Evolutionary conservation across 164 flowering plant genomes (phyloP).

Genomic region (Platanus orientalis): DNA sequence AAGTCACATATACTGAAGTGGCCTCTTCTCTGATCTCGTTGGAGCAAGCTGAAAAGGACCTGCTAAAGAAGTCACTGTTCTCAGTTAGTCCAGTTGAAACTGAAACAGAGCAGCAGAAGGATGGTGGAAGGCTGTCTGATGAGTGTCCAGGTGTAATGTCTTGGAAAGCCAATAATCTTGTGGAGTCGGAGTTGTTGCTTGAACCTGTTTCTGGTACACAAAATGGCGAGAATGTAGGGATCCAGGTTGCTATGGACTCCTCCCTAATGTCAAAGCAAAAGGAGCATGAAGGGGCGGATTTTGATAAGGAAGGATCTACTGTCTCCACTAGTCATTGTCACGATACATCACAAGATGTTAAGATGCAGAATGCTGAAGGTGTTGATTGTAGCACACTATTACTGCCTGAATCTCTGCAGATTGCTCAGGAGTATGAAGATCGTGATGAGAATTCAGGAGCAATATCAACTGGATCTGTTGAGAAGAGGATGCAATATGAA

Average conservation of each 20-base stretch:
- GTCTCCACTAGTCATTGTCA: constrained; percentile 4
- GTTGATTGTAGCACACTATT: constrained; percentile 12
- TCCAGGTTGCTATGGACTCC: constrained; percentile 7
- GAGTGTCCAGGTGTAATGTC: constrained; percentile 4
- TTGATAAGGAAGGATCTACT: constrained; percentile 2
- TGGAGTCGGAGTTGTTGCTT: neutral
- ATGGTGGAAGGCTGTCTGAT: constrained; percentile 8
- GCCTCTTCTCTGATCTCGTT: constrained; percentile 4
- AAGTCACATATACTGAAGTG: constrained; percentile 3
- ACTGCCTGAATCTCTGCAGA: constrained; percentile 13
- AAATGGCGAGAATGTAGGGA: neutral
- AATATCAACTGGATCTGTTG: constrained; percentile 5
- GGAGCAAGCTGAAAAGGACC: constrained; percentile 15
- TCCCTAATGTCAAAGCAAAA: neutral
- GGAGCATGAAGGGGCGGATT: constrained; percentile 1
- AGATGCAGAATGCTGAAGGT: constrained; percentile 9
- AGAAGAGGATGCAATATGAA: constrained; percentile 14
- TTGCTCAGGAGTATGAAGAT: constrained; percentile 1
- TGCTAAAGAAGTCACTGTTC: constrained; percentile 7
- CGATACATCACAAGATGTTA: constrained; percentile 7
- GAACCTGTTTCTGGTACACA: constrained; percentile 11
- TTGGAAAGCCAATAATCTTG: constrained; percentile 12
- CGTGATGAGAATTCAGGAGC: constrained; percentile 5
- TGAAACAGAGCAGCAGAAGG: constrained; percentile 8
- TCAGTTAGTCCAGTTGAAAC: constrained; percentile 4